Percentiles rank a stretch among this genome's conserved stretches.
Conservation (phyloP, 345 rosid species). For the Aquilaria malaccensis region DNA sequence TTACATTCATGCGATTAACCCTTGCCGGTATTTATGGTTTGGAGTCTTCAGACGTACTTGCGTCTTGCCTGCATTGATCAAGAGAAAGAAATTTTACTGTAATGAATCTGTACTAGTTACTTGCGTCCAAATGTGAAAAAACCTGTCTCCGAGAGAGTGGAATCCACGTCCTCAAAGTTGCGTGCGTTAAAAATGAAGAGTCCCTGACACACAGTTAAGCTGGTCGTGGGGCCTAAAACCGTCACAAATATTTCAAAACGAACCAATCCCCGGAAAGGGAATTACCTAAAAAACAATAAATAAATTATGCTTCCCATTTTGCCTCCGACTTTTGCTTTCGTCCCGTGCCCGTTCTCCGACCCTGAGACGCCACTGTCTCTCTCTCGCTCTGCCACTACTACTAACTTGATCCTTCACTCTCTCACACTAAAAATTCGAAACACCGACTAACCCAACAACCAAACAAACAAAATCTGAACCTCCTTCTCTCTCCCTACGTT, state of each 20-base stretch:
- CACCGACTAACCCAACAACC: not conserved
- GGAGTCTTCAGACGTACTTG: too few relatives aligned
- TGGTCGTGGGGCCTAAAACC: slow-evolving; percentile 3
- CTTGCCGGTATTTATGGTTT: too few relatives aligned
- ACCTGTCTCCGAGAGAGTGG: not conserved
- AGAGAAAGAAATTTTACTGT: too few relatives aligned
- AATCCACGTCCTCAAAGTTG: not conserved
- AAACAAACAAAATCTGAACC: not conserved
- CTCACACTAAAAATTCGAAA: not conserved
- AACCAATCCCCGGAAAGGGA: not conserved
- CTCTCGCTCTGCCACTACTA: not conserved
- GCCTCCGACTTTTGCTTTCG: slow-evolving; percentile 9
- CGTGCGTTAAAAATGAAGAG: not conserved
- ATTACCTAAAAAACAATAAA: too few relatives aligned
- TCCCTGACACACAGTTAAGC: slow-evolving; percentile 4
- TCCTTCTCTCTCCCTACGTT: not conserved
- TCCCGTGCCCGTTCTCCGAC: slow-evolving; percentile 22
- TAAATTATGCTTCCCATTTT: too few relatives aligned
- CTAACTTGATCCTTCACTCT: not conserved
- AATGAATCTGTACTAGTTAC: too few relatives aligned
- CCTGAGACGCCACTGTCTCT: slow-evolving; percentile 23
- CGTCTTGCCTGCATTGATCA: too few relatives aligned
- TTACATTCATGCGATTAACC: too few relatives aligned
- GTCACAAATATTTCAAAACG: not conserved
- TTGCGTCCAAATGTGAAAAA: not conserved